Evolutionary conservation across 176 grass and related monocot genomes (phyloP), one percentile per base, ranked within the genome.

Genomic region (Zea luxurians): DNA sequence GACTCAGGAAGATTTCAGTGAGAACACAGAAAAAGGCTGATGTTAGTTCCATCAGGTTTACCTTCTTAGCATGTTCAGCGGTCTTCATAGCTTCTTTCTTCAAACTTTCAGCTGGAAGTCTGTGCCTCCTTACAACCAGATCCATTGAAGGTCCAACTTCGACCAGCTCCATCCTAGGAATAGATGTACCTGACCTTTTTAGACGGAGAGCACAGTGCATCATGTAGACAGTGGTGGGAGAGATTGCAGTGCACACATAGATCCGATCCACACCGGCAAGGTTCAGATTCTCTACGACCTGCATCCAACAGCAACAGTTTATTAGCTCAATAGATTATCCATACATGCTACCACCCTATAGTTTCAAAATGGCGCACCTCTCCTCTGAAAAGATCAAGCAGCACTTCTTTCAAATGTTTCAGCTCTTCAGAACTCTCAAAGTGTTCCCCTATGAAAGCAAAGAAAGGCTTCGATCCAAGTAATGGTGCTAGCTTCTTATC

Each of bases 141-240:
- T 98, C 95, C 91, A 98, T 92, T 6, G 89, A 94, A 18, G 95
- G 91, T 21, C 95, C 95, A 66, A 98, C 95, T 86, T 98, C 95
- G 66, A 94, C 87, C 70, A 98, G 79, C 66, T 98, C 96, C 85
- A 98, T 94, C 77, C 89, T 92, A 60, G 96, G 92, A 77, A 98
- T 75, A 21, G 87, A 37, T 16, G 96, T 92, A 67, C 92, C 96
- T 0, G 96, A 98, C 70, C 78, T 90, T 86, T 94, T 94, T 8
- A 94, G 92, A 27, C 81, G 83, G 52, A 94, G 83, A 78, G 92
- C 92, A 81, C 92, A 98, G 66, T 98, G 96, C 71, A 68, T 90
- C 79, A 98, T 80, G 66, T 90, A 74, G 12, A 98, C 88, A 21
- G 85, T 90, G 59, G 71, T 92, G 52, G 91, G 83, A 61, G 96